Conservation (phyloP, 75 land plant genomes). For the Pinus taeda region DNA sequence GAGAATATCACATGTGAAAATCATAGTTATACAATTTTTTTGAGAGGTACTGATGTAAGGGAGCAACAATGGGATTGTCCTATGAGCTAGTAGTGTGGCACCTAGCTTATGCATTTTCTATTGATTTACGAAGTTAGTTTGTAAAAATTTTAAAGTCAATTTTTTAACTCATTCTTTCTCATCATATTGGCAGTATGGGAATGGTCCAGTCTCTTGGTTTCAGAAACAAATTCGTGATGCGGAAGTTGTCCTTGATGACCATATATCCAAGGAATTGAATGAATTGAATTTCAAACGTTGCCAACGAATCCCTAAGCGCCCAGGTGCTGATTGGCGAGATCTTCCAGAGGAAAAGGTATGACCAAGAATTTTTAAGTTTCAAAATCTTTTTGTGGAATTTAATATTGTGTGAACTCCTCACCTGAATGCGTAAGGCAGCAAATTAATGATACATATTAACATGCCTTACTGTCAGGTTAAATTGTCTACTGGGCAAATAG, state of each 20-base stretch:
- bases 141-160: too few relatives aligned
- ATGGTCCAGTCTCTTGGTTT: conserved; percentile 85
- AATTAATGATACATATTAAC: background rate
- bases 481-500: conserved; percentile 79
- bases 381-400: background rate
- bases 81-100: background rate
- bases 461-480: conserved; percentile 52
- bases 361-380: background rate
- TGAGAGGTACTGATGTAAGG: background rate
- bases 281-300: conserved; percentile 90
- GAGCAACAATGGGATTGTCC: background rate
- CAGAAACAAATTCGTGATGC: conserved; percentile 83
- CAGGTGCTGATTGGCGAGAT: conserved; percentile 98
- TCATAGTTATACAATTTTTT: background rate
- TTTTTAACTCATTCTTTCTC: background rate
- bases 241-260: conserved; percentile 50
- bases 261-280: conserved; percentile 97
- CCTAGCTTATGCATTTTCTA: background rate
- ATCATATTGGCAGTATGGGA: conserved; percentile 59
- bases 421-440: background rate
- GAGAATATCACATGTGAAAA: too few relatives aligned
- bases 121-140: background rate
- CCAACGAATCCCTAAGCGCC: conserved; percentile 83
- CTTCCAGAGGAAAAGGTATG: conserved; percentile 95
- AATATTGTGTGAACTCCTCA: background rate